Percentiles rank a stretch among this genome's conserved stretches.
Evolutionary conservation across 768 basidiomycete species (phyloP).

Genomic region (Gymnopilus junonius): DNA sequence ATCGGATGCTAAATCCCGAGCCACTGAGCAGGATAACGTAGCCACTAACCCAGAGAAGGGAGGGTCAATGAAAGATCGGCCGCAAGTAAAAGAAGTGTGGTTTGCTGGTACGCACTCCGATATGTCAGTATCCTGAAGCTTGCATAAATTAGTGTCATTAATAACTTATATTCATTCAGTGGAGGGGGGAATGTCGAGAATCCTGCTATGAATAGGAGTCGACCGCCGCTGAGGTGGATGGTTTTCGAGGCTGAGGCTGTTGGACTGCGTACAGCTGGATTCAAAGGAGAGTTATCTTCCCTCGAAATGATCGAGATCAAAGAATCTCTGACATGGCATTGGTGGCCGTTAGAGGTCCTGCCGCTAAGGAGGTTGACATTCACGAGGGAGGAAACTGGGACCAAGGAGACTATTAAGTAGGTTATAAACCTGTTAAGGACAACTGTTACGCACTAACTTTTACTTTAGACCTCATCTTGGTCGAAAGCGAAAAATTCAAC

Average conservation of each 20-base stretch:
- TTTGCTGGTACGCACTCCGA: too few species aligned
- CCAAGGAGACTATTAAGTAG: neutral
- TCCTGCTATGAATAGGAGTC: constrained; percentile 17
- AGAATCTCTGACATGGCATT: neutral
- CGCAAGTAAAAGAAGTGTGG: constrained; percentile 36
- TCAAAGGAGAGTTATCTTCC: neutral
- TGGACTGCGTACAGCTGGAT: neutral
- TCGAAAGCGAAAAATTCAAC: constrained; percentile 12
- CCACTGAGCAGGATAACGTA: too few species aligned
- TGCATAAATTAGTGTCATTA: neutral
- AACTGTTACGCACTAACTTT: too few species aligned
- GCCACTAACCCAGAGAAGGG: too few species aligned
- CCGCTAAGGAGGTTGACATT: neutral
- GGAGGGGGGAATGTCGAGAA: constrained; percentile 22
- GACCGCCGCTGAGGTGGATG: constrained; percentile 29
- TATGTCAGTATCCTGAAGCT: neutral
- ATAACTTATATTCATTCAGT: neutral
- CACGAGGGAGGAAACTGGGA: neutral
- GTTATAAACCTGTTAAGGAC: too few species aligned
- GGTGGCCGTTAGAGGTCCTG: neutral
- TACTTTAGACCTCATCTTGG: constrained; percentile 14
- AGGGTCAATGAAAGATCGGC: neutral
- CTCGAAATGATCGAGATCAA: neutral
- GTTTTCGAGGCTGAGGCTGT: constrained; percentile 20
- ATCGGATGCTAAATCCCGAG: too few species aligned